A percentile compares a stretch with the other conserved stretches of the same genome.
Evolutionary conservation across 345 rosid species (phyloP).

Genomic region (Eucalyptus cloeziana): DNA sequence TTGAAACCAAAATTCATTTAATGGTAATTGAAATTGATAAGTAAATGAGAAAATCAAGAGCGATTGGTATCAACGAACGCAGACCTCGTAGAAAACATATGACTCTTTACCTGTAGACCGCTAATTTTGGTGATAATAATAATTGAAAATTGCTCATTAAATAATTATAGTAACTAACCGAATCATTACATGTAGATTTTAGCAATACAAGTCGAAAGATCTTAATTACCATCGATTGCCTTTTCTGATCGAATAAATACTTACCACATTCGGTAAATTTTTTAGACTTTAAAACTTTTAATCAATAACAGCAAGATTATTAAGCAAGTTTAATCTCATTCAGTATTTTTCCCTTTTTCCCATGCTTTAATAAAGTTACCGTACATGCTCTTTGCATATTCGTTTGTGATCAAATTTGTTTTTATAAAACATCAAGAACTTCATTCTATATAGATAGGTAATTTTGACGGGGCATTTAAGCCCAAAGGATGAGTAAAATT

Average conservation of each 20-base stretch:
- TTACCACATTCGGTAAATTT: neutral
- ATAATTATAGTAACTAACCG: neutral
- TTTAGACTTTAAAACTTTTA: neutral
- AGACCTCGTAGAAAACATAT: neutral
- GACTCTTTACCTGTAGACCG: neutral
- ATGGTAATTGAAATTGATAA: neutral
- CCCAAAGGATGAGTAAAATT: neutral
- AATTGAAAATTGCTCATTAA: neutral
- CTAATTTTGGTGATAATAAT: neutral
- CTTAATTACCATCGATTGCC: neutral
- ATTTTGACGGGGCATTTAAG: neutral
- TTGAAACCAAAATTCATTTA: neutral
- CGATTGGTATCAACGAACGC: neutral
- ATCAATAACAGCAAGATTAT: neutral
- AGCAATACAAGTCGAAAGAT: neutral
- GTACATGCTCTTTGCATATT: neutral
- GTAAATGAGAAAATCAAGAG: neutral
- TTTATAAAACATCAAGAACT: neutral
- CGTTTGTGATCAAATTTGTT: neutral
- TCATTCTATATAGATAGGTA: neutral
- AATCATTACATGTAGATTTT: neutral
- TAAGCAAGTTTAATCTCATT: neutral
- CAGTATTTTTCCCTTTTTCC: neutral
- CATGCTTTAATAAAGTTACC: neutral
- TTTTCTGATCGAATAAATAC: neutral